Conservation (phyloP, 1,139 yeast genomes). For the Trichomonascaceae sp. region DNA sequence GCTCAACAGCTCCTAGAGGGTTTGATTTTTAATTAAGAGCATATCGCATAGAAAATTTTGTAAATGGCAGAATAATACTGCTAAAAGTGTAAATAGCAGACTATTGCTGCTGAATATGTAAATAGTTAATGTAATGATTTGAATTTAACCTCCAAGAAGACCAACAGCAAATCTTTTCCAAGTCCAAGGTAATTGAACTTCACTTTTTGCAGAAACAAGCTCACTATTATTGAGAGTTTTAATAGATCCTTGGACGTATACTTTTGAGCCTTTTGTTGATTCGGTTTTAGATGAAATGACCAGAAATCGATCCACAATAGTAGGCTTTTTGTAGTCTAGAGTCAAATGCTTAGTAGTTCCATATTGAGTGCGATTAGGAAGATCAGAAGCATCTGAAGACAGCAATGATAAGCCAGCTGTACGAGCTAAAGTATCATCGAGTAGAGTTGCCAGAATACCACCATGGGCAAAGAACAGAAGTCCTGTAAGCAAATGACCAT, state of each 20-base stretch:
- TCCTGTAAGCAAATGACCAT: slow-evolving; percentile 77
- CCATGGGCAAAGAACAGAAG: slow-evolving; percentile 88
- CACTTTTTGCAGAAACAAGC: neutral
- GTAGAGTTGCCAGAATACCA: slow-evolving; percentile 75
- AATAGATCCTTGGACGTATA: slow-evolving; percentile 39
- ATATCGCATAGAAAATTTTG: neutral
- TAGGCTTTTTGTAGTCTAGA: slow-evolving; percentile 62
- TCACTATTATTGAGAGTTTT: slow-evolving; percentile 36
- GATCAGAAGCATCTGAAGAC: neutral
- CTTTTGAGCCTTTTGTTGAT: slow-evolving; percentile 30
- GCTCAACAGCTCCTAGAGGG: slow-evolving; percentile 4
- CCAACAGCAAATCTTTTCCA: neutral
- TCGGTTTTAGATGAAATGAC: slow-evolving; percentile 49
- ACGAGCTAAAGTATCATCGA: slow-evolving; percentile 67
- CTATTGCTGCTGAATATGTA: neutral
- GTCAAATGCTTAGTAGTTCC: slow-evolving; percentile 44
- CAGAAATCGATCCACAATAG: slow-evolving; percentile 74
- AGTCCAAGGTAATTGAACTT: neutral
- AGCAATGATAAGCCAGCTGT: slow-evolving; percentile 42
- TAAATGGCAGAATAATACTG: neutral
- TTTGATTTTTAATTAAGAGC: slow-evolving; percentile 1
- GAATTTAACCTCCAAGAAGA: neutral
- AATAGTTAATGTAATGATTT: neutral
- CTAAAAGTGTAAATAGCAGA: neutral
- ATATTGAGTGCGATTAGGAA: slow-evolving; percentile 7